A percentile compares a stretch with the other conserved stretches of the same genome.
phyloP scores from a whole-genome alignment of 2,329 filamentous ascomycete species.

The Immersiporthe knoxdaviesiana region DNA sequence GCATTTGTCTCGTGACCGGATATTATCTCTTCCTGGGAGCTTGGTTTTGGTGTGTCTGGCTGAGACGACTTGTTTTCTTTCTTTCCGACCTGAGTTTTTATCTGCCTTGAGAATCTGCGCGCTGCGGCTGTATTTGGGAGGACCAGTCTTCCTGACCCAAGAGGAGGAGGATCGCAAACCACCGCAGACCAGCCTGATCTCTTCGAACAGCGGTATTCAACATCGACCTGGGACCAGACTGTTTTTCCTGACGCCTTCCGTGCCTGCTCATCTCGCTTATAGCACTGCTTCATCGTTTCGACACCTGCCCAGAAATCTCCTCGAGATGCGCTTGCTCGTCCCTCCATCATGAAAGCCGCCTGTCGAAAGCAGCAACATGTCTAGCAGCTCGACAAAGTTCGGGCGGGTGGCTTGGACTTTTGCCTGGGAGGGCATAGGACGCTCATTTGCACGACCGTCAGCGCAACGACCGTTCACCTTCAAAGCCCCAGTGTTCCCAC shows the following conservation, averaged over 20 bases:
- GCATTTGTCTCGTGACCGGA: slow-evolving; percentile 19
- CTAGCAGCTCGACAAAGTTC: slow-evolving; percentile 28
- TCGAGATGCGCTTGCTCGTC: slow-evolving; percentile 9
- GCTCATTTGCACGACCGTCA: slow-evolving; percentile 13
- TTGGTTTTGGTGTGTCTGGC: not conserved
- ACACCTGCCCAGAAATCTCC: too few species aligned
- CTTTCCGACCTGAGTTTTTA: not conserved
- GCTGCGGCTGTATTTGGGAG: too few species aligned
- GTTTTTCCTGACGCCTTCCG: not conserved
- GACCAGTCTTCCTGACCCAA: not conserved
- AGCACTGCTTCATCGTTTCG: not conserved
- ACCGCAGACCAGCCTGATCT: not conserved
- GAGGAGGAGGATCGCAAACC: not conserved
- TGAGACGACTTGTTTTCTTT: not conserved
- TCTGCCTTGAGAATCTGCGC: too few species aligned
- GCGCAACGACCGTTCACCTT: slow-evolving; percentile 32
- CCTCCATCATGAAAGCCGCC: slow-evolving; percentile 24
- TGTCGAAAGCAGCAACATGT: slow-evolving; percentile 23
- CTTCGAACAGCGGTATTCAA: not conserved
- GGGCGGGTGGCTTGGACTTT: slow-evolving; percentile 23
- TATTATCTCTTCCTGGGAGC: not conserved
- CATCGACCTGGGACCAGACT: not conserved
- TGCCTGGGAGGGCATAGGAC: slow-evolving; percentile 27
- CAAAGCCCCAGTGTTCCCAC: slow-evolving; percentile 35
- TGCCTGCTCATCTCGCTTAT: not conserved